Conservation (phyloP, 768 basidiomycete species). For the Collybiopsis luxurians region DNA sequence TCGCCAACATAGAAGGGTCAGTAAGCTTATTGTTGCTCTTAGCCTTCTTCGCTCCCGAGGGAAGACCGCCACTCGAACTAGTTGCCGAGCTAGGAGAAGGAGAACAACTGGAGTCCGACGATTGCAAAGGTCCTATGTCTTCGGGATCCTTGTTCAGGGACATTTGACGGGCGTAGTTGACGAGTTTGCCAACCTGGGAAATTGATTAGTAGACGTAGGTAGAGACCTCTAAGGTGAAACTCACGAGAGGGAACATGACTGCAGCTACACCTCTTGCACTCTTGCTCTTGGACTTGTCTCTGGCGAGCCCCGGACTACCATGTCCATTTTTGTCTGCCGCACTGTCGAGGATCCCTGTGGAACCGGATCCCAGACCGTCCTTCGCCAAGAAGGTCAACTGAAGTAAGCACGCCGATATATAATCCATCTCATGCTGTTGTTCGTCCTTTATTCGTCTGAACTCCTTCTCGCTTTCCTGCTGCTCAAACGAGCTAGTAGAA, state of each 20-base stretch:
- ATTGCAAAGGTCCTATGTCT: constrained; percentile 28
- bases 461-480: not conserved
- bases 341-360: constrained; percentile 20
- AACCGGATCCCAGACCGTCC: constrained; percentile 40
- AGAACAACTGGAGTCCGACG: not conserved
- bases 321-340: not conserved
- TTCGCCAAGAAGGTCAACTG: constrained; percentile 54
- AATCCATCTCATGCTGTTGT: constrained; percentile 50
- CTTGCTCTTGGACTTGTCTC: not conserved
- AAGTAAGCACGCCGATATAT: constrained; percentile 55
- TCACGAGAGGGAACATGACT: constrained; percentile 41
- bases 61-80: not conserved
- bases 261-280: constrained; percentile 9
- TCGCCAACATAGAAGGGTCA: not conserved
- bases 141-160: constrained; percentile 62
- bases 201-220: not conserved
- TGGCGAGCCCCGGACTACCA: not conserved
- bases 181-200: constrained; percentile 62
- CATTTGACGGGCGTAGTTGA: constrained; percentile 62
- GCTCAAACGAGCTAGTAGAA: not conserved
- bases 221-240: constrained; percentile 11
- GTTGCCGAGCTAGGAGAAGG: not conserved
- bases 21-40: constrained; percentile 6
- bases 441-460: constrained; percentile 18
- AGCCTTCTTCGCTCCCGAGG: constrained; percentile 2